These are phyloP conservation scores for Solidago caesia DNA, from an alignment of 129 eudicot genomes.

Conservation along the genomic window DNA sequence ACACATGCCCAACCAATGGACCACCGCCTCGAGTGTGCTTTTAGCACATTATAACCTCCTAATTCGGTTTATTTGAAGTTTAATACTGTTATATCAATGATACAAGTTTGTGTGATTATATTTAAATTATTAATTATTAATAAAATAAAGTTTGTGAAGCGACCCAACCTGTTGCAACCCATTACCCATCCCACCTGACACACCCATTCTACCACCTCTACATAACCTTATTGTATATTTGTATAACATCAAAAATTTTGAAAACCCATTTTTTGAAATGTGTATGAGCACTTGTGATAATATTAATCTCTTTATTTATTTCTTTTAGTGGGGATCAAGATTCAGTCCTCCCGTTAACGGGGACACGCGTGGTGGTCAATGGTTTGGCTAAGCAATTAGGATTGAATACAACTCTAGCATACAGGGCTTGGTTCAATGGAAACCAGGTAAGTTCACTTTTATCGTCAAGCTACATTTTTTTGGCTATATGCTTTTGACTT, in stretches of 20 bases:
- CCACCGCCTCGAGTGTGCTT: too few relatives aligned
- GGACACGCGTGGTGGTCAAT: constrained; percentile 51
- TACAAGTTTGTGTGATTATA: too few relatives aligned
- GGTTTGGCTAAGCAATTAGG: constrained; percentile 51
- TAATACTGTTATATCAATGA: too few relatives aligned
- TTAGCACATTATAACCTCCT: too few relatives aligned
- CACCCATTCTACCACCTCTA: background rate
- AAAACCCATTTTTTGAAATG: background rate
- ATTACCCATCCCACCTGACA: background rate
- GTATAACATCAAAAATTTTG: background rate
- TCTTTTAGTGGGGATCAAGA: constrained; percentile 84
- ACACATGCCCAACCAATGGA: too few relatives aligned
- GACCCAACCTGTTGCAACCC: background rate
- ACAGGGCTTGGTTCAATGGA: constrained; percentile 58
- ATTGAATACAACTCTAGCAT: constrained; percentile 58
- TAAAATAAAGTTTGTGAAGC: background rate
- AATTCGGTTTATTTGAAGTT: too few relatives aligned
- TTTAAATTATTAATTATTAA: too few relatives aligned
- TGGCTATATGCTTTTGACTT: too few relatives aligned
- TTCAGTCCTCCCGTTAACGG: constrained; percentile 78
- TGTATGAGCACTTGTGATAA: background rate
- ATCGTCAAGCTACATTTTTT: background rate
- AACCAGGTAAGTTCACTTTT: constrained; percentile 49
- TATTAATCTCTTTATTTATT: background rate
- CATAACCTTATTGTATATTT: background rate